These are phyloP conservation scores for Xylaria venustula DNA, from an alignment of 495 filamentous ascomycete species.

Conservation along the genomic window DNA sequence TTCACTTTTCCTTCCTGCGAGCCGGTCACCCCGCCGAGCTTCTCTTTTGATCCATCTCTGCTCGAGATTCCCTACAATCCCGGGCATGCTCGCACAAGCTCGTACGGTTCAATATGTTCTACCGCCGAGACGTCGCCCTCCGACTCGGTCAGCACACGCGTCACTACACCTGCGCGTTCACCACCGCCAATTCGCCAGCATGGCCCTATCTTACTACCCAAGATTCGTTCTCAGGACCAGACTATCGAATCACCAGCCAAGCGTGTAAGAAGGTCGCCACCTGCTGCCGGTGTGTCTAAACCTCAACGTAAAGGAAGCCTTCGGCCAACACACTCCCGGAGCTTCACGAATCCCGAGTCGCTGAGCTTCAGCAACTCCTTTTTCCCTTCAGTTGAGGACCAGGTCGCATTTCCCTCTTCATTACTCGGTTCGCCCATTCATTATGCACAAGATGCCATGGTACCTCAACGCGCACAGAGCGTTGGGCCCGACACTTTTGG, in stretches of 20 bases:
- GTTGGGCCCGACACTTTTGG: conserved; percentile 66
- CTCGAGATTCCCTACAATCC: conserved; percentile 48
- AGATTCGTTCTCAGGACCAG: conserved; percentile 84
- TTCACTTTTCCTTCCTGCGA: conserved; percentile 50
- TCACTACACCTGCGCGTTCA: conserved; percentile 65
- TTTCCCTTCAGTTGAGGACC: conserved; percentile 33
- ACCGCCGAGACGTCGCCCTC: conserved; percentile 76
- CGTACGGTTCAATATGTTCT: conserved; percentile 53
- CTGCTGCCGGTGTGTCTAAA: conserved; percentile 25
- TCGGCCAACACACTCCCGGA: conserved; percentile 57
- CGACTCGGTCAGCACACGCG: conserved; percentile 63
- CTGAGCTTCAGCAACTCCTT: conserved; percentile 47
- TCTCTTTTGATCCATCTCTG: conserved; percentile 54
- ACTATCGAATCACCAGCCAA: conserved; percentile 51
- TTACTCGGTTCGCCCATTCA: conserved; percentile 67
- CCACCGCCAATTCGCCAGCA: conserved; percentile 74
- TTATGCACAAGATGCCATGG: conserved; percentile 51
- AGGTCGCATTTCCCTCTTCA: conserved; percentile 37
- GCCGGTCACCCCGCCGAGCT: conserved; percentile 48
- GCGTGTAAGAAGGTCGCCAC: conserved; percentile 37
- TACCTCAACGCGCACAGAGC: conserved; percentile 62
- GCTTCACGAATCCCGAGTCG: conserved; percentile 64
- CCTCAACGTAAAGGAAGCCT: conserved; percentile 31
- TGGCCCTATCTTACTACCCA: conserved; percentile 80
- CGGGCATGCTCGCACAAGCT: conserved; percentile 51